phyloP scores from a whole-genome alignment of 2,329 filamentous ascomycete genomes.

The Aureobasidium sp. region DNA sequence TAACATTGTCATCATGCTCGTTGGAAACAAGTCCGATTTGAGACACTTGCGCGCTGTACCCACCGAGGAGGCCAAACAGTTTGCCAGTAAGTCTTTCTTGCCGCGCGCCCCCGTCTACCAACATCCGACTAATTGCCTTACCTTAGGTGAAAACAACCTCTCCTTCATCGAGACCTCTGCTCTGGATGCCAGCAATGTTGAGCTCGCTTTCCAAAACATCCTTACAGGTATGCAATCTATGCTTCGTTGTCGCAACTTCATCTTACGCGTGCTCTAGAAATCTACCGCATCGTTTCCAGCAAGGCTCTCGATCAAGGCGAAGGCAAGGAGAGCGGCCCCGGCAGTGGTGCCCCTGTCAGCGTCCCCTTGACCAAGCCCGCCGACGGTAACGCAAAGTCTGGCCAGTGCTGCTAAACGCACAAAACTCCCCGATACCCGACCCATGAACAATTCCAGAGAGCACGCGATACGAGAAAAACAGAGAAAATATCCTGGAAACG shows the following conservation, averaged over 20 bases:
- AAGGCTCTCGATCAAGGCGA: conserved; percentile 93
- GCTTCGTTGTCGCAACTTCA: neutral
- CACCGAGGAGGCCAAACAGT: conserved; percentile 95
- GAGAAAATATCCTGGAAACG: conserved; percentile 3
- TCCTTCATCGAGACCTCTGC: conserved; percentile 99
- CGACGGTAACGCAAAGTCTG: conserved; percentile 69
- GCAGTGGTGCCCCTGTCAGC: conserved; percentile 64
- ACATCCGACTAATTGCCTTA: neutral
- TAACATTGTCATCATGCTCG: conserved; percentile 99
- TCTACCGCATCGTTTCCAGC: conserved; percentile 95
- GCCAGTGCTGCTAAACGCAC: conserved; percentile 65
- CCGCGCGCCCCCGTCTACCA: neutral
- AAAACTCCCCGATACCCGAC: neutral
- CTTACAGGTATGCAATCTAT: conserved; percentile 63
- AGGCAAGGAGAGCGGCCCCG: conserved; percentile 58
- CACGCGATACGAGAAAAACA: conserved; percentile 4
- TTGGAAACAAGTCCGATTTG: conserved; percentile 99
- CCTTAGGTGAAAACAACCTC: conserved; percentile 84
- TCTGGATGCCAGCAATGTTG: conserved; percentile 96
- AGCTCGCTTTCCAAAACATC: conserved; percentile 99
- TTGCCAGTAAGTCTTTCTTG: conserved; percentile 65
- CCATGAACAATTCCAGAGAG: conserved; percentile 20
- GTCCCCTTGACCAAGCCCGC: conserved; percentile 82
- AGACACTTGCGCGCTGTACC: conserved; percentile 93
- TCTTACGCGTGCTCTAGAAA: conserved; percentile 53